Evolutionary conservation across 1,284 basidiomycete genomes (phyloP), one percentile per base, ranked within the genome.

Genomic region (Ceratobasidium papillatum): DNA sequence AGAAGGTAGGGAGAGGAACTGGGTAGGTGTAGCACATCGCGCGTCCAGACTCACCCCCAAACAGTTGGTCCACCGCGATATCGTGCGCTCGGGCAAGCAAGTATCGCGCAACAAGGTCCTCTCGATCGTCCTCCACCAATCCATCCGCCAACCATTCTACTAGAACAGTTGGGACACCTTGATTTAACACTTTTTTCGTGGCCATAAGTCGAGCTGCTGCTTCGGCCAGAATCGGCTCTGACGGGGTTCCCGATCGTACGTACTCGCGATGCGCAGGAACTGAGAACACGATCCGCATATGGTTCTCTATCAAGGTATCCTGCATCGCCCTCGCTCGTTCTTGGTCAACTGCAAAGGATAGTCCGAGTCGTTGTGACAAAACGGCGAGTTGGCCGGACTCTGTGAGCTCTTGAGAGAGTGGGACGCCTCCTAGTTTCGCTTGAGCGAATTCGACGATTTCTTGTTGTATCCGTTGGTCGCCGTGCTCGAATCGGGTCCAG

Each of bases 151-250:
- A 5, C n/a, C 36, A 27, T 7, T 25, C n/a, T 41, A 27, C 9
- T 8, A 41, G 25, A n/a, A 45, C 11, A 2, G 7, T 12, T 3
- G 11, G 25, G 2, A 41, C 36, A 12, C 36, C 17, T 2, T 32
- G 19, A 19, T 22, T 22, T 5, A 8, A 3, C 17, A 4, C 11
- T 19, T 4, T 8, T 14, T 62, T 25, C 11, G 4, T 25, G 17
- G 56, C n/a, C 47, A 71, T 64, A n/a, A 64, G 54, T 52, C 58
- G 72, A 1, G 75, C 75, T 34, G 78, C 78, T 45, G 77, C 78
- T 56, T 78, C 77, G 32, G 75, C 75, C 0, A 78, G 64, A 43
- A 78, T 69, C 9, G 77, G 77, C 58, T 78, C 78, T 3, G 78
- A 78, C 8, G 78, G 74, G 14, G 74, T 66, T 11, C 78, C 77